phyloP scores from a whole-genome alignment of 805 yeast species.

The Grigorovia humatica region DNA sequence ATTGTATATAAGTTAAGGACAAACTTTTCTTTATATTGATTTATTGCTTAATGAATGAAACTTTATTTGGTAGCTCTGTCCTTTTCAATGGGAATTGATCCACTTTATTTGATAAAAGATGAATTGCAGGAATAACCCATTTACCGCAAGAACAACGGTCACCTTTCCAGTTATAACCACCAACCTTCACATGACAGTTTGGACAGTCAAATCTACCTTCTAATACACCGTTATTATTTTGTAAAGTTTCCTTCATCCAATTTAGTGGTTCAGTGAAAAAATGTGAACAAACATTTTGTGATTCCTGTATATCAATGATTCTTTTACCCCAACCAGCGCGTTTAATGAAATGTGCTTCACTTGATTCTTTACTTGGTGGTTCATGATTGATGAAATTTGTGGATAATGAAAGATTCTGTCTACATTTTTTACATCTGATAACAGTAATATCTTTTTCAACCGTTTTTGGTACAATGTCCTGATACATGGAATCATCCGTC shows the following conservation, averaged over 20 bases:
- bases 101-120: constrained; percentile 68
- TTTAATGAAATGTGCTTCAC: constrained; percentile 56
- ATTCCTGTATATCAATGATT: constrained; percentile 47
- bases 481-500: constrained; percentile 24
- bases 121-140: constrained; percentile 92
- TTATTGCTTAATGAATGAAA: constrained; percentile 9
- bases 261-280: constrained; percentile 76
- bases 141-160: constrained; percentile 88
- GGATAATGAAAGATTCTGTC: constrained; percentile 57
- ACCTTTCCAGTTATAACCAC: constrained; percentile 92
- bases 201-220: constrained; percentile 88
- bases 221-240: constrained; percentile 45
- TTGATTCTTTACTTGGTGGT: constrained; percentile 54
- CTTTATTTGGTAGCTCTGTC: constrained; percentile 17
- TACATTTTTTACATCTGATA: constrained; percentile 74
- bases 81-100: constrained; percentile 41
- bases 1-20: background rate
- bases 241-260: constrained; percentile 85
- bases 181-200: constrained; percentile 74
- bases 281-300: constrained; percentile 63
- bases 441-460: constrained; percentile 26
- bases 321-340: constrained; percentile 53
- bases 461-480: constrained; percentile 19
- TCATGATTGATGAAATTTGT: constrained; percentile 53
- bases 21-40: background rate